Evolutionary conservation across 176 grass and related monocot species (phyloP).

Genomic region (Olyra latifolia): DNA sequence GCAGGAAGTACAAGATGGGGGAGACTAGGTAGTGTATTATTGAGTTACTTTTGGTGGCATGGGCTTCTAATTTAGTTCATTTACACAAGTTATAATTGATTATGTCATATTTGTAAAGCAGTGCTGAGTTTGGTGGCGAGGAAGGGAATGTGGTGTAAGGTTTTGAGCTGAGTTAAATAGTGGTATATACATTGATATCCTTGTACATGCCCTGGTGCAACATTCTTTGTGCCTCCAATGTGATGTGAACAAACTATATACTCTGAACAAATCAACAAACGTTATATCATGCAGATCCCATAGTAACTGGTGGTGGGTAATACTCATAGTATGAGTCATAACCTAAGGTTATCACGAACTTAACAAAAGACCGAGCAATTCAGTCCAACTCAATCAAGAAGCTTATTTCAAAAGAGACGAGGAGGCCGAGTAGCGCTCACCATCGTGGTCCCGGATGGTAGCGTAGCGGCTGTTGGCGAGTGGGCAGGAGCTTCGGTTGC

Average conservation of each 20-base stretch:
- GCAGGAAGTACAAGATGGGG: too few relatives aligned
- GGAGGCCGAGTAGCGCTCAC: slow-evolving; percentile 14
- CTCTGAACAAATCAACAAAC: neutral
- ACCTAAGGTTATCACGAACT: neutral
- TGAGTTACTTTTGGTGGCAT: neutral
- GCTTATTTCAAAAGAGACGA: neutral
- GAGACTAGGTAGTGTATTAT: neutral
- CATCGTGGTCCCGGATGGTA: slow-evolving; percentile 83
- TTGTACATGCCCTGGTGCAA: neutral
- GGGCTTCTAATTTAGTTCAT: neutral
- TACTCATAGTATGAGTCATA: neutral
- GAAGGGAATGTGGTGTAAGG: neutral
- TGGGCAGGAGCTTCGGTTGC: slow-evolving; percentile 92
- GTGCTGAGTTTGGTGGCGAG: neutral
- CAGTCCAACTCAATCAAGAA: neutral
- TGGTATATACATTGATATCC: neutral
- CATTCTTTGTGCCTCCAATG: neutral
- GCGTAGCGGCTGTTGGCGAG: slow-evolving; percentile 94
- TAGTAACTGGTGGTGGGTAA: neutral
- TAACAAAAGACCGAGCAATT: neutral
- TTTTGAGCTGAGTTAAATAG: neutral
- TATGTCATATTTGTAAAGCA: neutral
- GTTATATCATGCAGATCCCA: neutral
- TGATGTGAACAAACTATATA: neutral
- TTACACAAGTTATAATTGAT: neutral